Percentiles rank a stretch among this genome's conserved stretches.
Evolutionary conservation across 78 protist species (phyloP).

Genomic region (Corallochytrium limacisporum): DNA sequence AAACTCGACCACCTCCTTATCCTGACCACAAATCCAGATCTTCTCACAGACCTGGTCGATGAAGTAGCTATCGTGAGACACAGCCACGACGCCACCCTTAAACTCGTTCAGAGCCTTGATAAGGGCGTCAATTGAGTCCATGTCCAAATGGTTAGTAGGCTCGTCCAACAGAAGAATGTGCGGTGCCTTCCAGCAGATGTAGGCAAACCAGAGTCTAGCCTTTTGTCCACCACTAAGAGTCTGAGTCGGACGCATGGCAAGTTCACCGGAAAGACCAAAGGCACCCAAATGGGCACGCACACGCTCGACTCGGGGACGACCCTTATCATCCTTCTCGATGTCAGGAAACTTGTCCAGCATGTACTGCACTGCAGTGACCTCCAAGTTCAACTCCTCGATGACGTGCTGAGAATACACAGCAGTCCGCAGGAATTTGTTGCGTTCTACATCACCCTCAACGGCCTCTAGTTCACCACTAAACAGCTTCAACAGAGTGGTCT

Average conservation of each 20-base stretch:
- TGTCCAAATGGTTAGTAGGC: conserved; percentile 86
- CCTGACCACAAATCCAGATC: too few species aligned
- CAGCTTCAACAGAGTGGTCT: conserved; percentile 77
- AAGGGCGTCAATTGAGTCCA: conserved; percentile 55
- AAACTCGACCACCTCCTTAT: too few species aligned
- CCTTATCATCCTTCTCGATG: too few species aligned
- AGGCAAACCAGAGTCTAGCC: conserved; percentile 36
- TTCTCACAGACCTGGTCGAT: conserved; percentile 48
- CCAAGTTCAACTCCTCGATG: neutral
- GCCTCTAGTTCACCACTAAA: conserved; percentile 71
- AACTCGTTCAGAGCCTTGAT: conserved; percentile 50
- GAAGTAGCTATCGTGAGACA: conserved; percentile 57
- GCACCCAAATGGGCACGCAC: too few species aligned
- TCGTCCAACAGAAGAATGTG: conserved; percentile 67
- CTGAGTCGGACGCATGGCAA: neutral
- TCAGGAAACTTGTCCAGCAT: too few species aligned
- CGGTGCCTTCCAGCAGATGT: conserved; percentile 39
- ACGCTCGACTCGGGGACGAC: too few species aligned
- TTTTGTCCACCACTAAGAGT: conserved; percentile 54
- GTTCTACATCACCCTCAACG: conserved; percentile 47
- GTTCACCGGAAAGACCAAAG: too few species aligned
- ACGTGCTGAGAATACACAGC: conserved; percentile 61
- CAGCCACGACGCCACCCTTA: conserved; percentile 57
- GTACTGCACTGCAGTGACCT: too few species aligned
- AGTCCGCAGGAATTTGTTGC: conserved; percentile 58